Evolutionary conservation across 768 basidiomycete species (phyloP).

Genomic region (Tulasnella sp.): DNA sequence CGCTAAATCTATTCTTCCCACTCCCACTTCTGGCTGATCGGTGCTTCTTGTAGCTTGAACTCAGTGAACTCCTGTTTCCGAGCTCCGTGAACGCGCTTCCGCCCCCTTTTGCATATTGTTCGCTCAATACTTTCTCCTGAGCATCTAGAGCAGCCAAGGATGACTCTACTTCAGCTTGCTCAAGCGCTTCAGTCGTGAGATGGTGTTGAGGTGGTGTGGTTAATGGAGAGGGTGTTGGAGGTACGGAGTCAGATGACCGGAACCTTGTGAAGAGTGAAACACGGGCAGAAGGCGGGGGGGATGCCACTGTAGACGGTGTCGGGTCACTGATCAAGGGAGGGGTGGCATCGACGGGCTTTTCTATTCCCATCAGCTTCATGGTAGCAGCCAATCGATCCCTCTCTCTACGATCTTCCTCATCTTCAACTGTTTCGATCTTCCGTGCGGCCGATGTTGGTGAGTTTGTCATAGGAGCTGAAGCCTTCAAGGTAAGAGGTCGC

Average conservation of each 20-base stretch:
- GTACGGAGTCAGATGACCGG: constrained; percentile 29
- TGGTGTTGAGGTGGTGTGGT: constrained; percentile 30
- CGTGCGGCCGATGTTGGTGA: constrained; percentile 35
- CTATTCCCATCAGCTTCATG: constrained; percentile 90
- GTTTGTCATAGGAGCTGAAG: constrained; percentile 39
- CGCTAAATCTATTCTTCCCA: constrained; percentile 35
- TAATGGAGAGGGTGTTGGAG: constrained; percentile 36
- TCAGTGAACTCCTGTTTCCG: constrained; percentile 26
- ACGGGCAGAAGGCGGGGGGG: constrained; percentile 26
- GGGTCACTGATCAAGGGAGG: constrained; percentile 29
- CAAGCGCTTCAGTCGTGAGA: constrained; percentile 62
- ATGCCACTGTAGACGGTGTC: constrained; percentile 22
- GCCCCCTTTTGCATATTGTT: constrained; percentile 61
- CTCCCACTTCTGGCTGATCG: constrained; percentile 34
- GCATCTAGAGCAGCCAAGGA: constrained; percentile 66
- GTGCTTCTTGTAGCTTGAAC: constrained; percentile 28
- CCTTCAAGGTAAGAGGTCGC: constrained; percentile 61
- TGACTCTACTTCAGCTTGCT: constrained; percentile 66
- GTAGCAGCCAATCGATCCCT: constrained; percentile 79
- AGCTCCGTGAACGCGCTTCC: constrained; percentile 70
- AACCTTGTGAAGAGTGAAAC: constrained; percentile 58
- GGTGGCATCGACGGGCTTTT: constrained; percentile 43
- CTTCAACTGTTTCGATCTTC: constrained; percentile 77
- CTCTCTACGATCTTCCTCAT: constrained; percentile 82
- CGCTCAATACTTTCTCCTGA: constrained; percentile 56